phyloP scores from a whole-genome alignment of 352 stramenopile genomes.

The Globisporangium okanoganense region DNA sequence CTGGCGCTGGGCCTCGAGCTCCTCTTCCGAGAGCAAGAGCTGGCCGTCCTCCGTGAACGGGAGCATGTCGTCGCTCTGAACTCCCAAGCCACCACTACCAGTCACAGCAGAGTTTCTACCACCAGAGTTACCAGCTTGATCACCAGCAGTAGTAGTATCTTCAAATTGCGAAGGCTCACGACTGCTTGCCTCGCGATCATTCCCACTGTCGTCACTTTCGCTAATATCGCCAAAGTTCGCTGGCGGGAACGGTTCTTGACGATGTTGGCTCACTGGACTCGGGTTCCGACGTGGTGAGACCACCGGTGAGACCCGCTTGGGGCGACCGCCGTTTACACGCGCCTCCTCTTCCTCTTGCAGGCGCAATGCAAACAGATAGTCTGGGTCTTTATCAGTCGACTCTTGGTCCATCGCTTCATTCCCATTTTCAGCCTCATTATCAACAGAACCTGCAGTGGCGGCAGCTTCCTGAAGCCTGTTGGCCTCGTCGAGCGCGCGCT shows the following conservation, averaged over 20 bases:
- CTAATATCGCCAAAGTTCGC: slow-evolving; percentile 12
- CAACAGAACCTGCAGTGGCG: not conserved
- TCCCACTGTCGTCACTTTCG: not conserved
- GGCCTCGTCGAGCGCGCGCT: slow-evolving; percentile 18
- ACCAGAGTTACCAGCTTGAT: not conserved
- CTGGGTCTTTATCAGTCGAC: slow-evolving; percentile 35
- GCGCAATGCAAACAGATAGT: slow-evolving; percentile 69
- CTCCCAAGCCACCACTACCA: slow-evolving; percentile 13
- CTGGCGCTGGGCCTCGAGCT: slow-evolving; percentile 66
- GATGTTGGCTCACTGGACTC: slow-evolving; percentile 14
- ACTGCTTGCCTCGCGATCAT: slow-evolving; percentile 1
- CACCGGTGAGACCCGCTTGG: slow-evolving; percentile 9
- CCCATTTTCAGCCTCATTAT: not conserved
- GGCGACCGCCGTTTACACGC: slow-evolving; percentile 5
- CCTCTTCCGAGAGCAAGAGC: slow-evolving; percentile 55
- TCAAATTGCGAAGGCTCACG: slow-evolving; percentile 2
- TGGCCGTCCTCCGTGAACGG: slow-evolving; percentile 43
- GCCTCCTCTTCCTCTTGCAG: slow-evolving; percentile 80
- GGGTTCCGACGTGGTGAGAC: slow-evolving; percentile 14
- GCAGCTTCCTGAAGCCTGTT: slow-evolving; percentile 5
- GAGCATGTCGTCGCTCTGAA: slow-evolving; percentile 29
- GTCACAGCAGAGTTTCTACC: not conserved
- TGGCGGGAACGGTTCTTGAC: not conserved
- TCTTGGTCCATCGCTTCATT: not conserved
- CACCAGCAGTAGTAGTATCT: not conserved